Evolutionary conservation across 2,329 filamentous ascomycete species (phyloP), one percentile per base, ranked within the genome.

Genomic region (Curvularia spicifera): DNA sequence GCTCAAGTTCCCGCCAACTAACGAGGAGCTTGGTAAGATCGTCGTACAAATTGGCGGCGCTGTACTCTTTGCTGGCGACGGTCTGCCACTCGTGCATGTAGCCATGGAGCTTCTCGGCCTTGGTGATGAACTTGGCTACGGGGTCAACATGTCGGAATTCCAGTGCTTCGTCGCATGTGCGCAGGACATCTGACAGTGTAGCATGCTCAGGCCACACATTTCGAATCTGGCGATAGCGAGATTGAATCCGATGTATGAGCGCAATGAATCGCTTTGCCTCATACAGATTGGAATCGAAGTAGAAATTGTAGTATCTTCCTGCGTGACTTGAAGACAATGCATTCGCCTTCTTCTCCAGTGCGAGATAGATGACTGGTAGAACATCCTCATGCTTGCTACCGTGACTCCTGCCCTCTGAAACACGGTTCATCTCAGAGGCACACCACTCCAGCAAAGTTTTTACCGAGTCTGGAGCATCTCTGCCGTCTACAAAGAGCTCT

Each of bases 11-110:
- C 61, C 95, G 86, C 96, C 96, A 99, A 71, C 85, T 86, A 54
- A 98, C 89, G 51, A 97, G 89, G 26, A 91, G 85, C 49, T 87
- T 85, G 0, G 93, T 97, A 12, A 98, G 79, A 44, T 87, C 85
- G 60, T 96, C 89, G 65, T 96, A 93, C 2, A 93, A 80, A 9
- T 83, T 76, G 1, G 84, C 82, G 1, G 89, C 90, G 9, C 86
- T 89, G 74, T 91, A 91, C 37, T 90, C 86, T 61, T 87, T 87
- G 79, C 91, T 96, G 3, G 94, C 93, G 77, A 97, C 93, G 42
- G 90, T 88, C 74, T 99, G 93, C 95, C 95, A 99, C 77, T 98
- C 93, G 63, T 97, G 89, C 48, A 99, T 86, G 64, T 89, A 88
- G 0, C 83, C 84, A 77, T 98, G 91, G 4, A 99, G 82, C 63